phyloP scores from a whole-genome alignment of 331 rosid species.

The Malus hybrid region DNA sequence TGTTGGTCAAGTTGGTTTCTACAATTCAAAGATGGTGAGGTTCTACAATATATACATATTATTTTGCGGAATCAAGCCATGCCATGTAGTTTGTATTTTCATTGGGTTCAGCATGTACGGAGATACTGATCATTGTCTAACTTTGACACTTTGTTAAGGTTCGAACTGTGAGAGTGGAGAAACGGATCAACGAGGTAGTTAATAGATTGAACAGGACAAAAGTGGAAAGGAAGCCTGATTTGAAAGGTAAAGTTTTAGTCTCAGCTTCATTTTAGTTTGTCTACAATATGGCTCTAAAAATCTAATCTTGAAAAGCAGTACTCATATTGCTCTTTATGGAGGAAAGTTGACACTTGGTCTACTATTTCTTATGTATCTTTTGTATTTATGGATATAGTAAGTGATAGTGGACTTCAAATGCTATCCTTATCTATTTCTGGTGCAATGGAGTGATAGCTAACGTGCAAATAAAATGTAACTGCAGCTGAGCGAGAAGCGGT shows the following conservation, averaged over 20 bases:
- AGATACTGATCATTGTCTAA: conserved; percentile 8
- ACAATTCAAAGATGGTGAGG: conserved; percentile 69
- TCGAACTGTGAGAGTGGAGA: conserved; percentile 88
- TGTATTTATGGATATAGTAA: not conserved
- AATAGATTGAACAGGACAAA: conserved; percentile 85
- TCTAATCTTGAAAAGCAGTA: not conserved
- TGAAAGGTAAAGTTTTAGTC: conserved; percentile 56
- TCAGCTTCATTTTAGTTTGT: not conserved
- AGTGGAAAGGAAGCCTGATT: conserved; percentile 91
- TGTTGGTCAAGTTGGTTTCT: conserved; percentile 96
- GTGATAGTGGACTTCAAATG: conserved; percentile 1
- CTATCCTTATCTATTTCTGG: not conserved
- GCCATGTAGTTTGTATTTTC: not conserved
- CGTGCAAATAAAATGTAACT: not conserved
- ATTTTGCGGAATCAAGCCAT: not conserved
- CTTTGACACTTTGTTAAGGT: conserved; percentile 44
- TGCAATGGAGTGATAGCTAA: not conserved
- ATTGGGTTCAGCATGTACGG: conserved; percentile 12
- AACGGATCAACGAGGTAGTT: conserved; percentile 80
- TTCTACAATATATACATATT: not conserved
- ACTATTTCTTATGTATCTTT: not conserved
- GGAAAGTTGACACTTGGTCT: not conserved
- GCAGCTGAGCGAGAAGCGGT: conserved; percentile 94
- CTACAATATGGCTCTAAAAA: not conserved
- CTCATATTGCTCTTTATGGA: not conserved